Base-by-base conservation (phyloP, 2,329 filamentous ascomycete species). In the Neofusicoccum parvum region DNA sequence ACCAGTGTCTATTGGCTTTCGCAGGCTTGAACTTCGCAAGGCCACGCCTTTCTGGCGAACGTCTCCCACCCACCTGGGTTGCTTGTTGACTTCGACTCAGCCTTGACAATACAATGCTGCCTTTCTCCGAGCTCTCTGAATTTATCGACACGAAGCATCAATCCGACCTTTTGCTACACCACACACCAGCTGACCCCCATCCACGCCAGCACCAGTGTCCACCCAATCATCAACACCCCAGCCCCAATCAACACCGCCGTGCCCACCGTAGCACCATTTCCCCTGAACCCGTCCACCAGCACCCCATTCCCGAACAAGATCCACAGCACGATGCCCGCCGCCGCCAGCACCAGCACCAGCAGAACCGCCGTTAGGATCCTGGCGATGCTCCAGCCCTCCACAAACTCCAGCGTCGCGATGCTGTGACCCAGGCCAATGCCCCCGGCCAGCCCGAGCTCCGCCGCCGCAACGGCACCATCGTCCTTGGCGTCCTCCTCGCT, bases 121-220 rank as follows among this genome's bases (percentile, higher is more conserved):
- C 27, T 32, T 32, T 7, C 27, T 5, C 27, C 27, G 27, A 32
- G 27, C 27, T 32, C 27, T 32, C 27, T 32, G 27, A 32, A 5
- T 32, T 32, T 7, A 32, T 7, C 5, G 27, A 7, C 27, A 32
- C 5, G 27, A 32, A 32, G 23, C 23, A 2, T 3, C 23, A 32
- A 32, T 15, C n/a, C 41, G 7, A 46, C 43, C 17, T 46, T 15
- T 43, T 5, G 23, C 34, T 66, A 79, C 66, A 75, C 69, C 15
- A 77, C 70, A 49, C 78, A 65, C 76, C 75, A 79, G 64, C 76
- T 78, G 10, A 76, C 66, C 1, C 74, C 74, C 37, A 79, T 59
- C 78, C 77, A 80, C 2, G 71, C 76, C 4, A 59, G 69, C 11
- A 79, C 67, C 2, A 68, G 68, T 17, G 70, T 73, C 67, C 77